Conservation (phyloP, 169 alveolate genomes). For the Amoebophrya sp. region DNA sequence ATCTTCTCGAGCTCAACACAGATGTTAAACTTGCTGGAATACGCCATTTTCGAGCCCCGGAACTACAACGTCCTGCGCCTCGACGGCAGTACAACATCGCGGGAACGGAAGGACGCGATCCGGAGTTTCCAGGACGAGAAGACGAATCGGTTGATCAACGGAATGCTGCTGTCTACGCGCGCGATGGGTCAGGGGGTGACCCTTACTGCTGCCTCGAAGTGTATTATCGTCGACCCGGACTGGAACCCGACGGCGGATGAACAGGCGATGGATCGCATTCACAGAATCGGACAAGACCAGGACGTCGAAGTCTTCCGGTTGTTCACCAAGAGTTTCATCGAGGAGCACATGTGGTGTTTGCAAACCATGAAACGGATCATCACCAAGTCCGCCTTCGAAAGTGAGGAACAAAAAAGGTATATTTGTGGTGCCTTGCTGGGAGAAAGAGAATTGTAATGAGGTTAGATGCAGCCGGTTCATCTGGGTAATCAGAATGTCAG, state of each 20-base stretch:
- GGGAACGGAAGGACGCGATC: not conserved
- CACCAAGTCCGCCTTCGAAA: not conserved
- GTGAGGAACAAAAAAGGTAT: not conserved
- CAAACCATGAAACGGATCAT: not conserved
- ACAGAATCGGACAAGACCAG: conserved; percentile 82
- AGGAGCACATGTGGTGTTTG: not conserved
- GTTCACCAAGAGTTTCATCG: conserved; percentile 28
- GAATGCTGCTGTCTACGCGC: too few relatives aligned
- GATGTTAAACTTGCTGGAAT: not conserved
- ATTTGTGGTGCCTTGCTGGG: too few relatives aligned
- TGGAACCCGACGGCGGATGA: conserved; percentile 74
- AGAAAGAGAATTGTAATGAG: too few relatives aligned
- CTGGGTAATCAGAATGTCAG: too few relatives aligned
- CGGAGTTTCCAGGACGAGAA: not conserved
- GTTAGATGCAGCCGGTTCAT: too few relatives aligned
- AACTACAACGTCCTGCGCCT: not conserved
- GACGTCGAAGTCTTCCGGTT: conserved; percentile 68
- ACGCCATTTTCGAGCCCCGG: not conserved
- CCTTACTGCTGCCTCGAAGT: conserved; percentile 60
- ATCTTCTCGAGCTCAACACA: not conserved
- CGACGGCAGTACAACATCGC: not conserved
- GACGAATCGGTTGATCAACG: too few relatives aligned
- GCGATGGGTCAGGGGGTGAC: too few relatives aligned
- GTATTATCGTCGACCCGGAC: conserved; percentile 65
- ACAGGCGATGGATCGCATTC: conserved; percentile 83